phyloP scores from a whole-genome alignment of 208 protist species.

The Tritrichomonas musculus region DNA sequence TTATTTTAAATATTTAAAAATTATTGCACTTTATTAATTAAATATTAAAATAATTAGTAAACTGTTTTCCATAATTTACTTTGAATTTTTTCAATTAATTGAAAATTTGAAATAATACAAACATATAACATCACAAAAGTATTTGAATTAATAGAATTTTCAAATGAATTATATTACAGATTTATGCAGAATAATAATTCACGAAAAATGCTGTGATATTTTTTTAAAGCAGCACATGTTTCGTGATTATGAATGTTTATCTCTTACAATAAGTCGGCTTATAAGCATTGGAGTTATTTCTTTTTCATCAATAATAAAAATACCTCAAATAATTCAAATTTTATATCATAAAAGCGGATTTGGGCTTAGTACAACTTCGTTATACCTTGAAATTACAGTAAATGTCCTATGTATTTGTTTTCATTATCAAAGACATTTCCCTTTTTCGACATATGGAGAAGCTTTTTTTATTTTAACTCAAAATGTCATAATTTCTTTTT shows the following conservation, averaged over 20 bases:
- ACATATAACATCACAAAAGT: too few species aligned
- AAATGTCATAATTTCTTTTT: background rate
- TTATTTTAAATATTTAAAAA: too few species aligned
- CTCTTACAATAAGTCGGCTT: background rate
- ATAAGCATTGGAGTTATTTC: background rate
- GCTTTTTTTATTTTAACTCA: background rate
- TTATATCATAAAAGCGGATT: background rate
- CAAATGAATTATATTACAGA: background rate
- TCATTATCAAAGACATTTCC: background rate
- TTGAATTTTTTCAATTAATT: too few species aligned
- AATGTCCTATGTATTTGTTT: background rate
- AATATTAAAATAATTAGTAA: too few species aligned
- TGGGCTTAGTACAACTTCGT: background rate
- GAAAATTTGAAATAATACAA: too few species aligned
- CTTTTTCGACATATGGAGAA: background rate
- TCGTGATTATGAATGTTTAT: background rate
- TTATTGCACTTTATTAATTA: too few species aligned
- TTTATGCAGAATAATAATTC: background rate
- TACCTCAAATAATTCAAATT: background rate
- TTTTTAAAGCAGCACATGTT: too few species aligned
- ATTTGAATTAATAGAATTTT: background rate
- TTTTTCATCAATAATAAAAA: background rate
- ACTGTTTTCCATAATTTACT: too few species aligned
- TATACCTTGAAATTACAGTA: background rate
- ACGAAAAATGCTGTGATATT: background rate